Evolutionary conservation across 2,329 filamentous ascomycete genomes (phyloP), one percentile per base, ranked within the genome.

Genomic region (Mollisia scopiformis): DNA sequence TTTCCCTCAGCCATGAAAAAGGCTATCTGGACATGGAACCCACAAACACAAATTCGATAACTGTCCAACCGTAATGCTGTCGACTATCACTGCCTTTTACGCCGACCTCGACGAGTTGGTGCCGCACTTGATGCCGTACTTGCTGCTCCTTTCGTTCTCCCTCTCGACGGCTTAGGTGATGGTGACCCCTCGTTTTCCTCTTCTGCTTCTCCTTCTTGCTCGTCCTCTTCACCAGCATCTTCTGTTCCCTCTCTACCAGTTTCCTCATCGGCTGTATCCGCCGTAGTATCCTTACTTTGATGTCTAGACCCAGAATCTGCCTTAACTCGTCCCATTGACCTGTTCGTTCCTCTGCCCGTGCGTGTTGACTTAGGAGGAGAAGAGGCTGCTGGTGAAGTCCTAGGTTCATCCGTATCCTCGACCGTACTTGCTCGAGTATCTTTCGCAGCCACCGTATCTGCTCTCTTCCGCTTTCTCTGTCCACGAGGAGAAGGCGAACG

Each of bases 361-460:
- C 72, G 59, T n/a, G 65, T 79, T 71, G 1, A 76, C 59, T 80
- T 76, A 10, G 77, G 78, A 21, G 77, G 72, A 67, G 61, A 74
- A 63, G 58, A 75, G 70, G 57, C 78, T 54, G 77, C 78, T 35
- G 76, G 75, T n/a, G 76, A 75, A 4, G 75, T 80, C 47, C 79
- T 69, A 23, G 69, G 77, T 41, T 78, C 78, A 64, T 84, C 82
- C 1, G 81, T 82, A 58, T 83, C 81, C 3, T 82, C 82, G n/a
- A 83, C 77, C 6, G 81, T 83, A 64, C 80, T 83, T 31, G 67
- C 73, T 64, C 79, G 25, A 13, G 27, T 46, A 27, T 46, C 73
- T 28, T 73, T 73, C 51, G 52, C 39, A 19, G 73, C 62, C 28
- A 73, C 53, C 54, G 73, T 61, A 67, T 74, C 63, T 66, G 72